phyloP scores from a whole-genome alignment of 1,284 basidiomycete species.

The Volvariella volvacea region DNA sequence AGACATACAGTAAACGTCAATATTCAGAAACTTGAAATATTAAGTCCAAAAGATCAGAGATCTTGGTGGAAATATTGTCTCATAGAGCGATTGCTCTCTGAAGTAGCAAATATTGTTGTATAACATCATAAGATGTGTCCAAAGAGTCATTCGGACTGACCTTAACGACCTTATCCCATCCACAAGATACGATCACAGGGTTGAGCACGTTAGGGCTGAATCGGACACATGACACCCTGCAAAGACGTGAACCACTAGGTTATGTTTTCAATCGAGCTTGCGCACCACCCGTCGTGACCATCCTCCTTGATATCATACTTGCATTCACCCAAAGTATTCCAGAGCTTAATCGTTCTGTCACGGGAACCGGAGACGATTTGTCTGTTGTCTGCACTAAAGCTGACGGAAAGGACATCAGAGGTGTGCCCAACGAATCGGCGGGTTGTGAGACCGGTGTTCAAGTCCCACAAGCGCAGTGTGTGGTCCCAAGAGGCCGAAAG shows the following conservation, averaged over 20 bases:
- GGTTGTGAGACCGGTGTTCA: conserved; percentile 92
- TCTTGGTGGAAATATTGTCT: conserved; percentile 53
- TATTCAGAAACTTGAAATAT: conserved; percentile 11
- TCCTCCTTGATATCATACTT: conserved; percentile 99
- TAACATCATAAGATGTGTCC: conserved; percentile 4
- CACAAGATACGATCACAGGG: conserved; percentile 98
- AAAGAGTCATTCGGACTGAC: not conserved
- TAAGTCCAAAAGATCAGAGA: conserved; percentile 44
- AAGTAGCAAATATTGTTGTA: conserved; percentile 30
- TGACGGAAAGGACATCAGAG: conserved; percentile 95
- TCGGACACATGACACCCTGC: conserved; percentile 96
- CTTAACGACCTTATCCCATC: conserved; percentile 99
- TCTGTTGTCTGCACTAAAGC: conserved; percentile 96
- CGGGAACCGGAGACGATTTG: conserved; percentile 99
- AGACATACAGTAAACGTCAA: conserved; percentile 32
- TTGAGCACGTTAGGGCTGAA: conserved; percentile 99
- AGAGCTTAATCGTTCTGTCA: conserved; percentile 98
- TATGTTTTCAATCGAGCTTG: conserved; percentile 10
- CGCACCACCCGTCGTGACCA: conserved; percentile 91
- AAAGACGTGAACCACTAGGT: conserved; percentile 5
- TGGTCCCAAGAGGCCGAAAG: conserved; percentile 99
- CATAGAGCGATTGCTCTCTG: conserved; percentile 40
- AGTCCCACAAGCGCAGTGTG: conserved; percentile 98
- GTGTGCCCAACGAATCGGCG: conserved; percentile 98
- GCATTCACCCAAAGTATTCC: conserved; percentile 99